Base-by-base conservation (phyloP, 2,329 filamentous ascomycete species). In the Alternaria sp. region DNA sequence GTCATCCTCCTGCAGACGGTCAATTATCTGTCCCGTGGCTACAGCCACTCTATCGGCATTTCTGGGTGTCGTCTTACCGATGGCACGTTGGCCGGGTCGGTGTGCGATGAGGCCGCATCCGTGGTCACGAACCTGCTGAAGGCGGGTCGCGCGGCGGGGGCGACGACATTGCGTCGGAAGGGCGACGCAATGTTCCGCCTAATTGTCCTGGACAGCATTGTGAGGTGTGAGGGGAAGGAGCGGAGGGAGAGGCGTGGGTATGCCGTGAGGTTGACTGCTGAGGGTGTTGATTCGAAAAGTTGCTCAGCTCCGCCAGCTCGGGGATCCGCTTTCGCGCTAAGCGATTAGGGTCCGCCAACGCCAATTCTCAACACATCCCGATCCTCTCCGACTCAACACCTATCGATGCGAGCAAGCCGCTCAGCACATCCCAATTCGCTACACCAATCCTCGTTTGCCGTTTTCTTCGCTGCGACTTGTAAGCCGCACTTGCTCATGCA, bases 81-180 rank as follows among this genome's bases (percentile, higher is more conserved):
- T 59, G 90, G 90, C 67, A 92, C 86, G 74, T 88, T 85, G 77
- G 85, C 86, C 85, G 92, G 92, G 81, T 94, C 92, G 75, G 93
- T 90, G 81, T 96, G 92, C 75, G 93, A 90, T 75, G 92, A 94
- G 71, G 95, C 95, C 69, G 95, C 95, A 83, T 98, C 91, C 71
- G 95, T 98, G 72, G 95, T 99, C 77, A 99, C 95, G 73, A 88
- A 88, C 80, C 94, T 89, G 72, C 94, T 89, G 72, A 75, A 75
- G 53, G 73, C 69, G 59, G 75, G 74, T 60, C 76, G 73, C 54
- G 74, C 72, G 49, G 69, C 66, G 57, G 75, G 74, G 57, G 70
- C 70, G 65, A 76, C 70, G 66, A 69, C 74, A 74, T 73, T 78
- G 73, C 78, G 78, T 64, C 78, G 68, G 62, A 80, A 68, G 58